These are phyloP conservation scores for Daldinia bambusicola DNA, from an alignment of 495 filamentous ascomycete species.

Conservation along the genomic window DNA sequence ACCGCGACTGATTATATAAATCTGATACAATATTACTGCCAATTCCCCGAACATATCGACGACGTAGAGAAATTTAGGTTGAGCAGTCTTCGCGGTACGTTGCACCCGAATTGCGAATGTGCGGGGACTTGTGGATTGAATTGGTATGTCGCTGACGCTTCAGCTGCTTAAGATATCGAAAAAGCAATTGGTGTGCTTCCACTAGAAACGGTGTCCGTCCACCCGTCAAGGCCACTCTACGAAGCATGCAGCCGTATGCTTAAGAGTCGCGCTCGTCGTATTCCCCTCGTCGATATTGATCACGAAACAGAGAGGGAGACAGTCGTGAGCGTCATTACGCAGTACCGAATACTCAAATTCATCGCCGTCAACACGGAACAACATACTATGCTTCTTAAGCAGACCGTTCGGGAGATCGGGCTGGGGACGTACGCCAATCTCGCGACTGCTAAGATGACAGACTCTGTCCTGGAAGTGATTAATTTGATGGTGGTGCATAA, in stretches of 20 bases:
- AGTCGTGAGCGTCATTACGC: slow-evolving; percentile 95
- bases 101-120: slow-evolving; percentile 13
- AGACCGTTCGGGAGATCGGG: slow-evolving; percentile 83
- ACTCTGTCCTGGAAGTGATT: slow-evolving; percentile 94
- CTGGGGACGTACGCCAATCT: slow-evolving; percentile 86
- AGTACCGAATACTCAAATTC: slow-evolving; percentile 98
- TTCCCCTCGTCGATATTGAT: slow-evolving; percentile 92
- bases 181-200: slow-evolving; percentile 89
- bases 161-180: slow-evolving; percentile 81
- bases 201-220: slow-evolving; percentile 94
- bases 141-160: slow-evolving; percentile 22
- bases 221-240: slow-evolving; percentile 88
- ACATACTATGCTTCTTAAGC: slow-evolving; percentile 88
- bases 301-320: slow-evolving; percentile 93
- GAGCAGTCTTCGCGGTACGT: slow-evolving; percentile 87
- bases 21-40: slow-evolving; percentile 99
- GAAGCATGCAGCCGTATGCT: slow-evolving; percentile 96
- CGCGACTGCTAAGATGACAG: slow-evolving; percentile 87
- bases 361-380: slow-evolving; percentile 93
- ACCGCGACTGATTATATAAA: slow-evolving; percentile 99
- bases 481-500: slow-evolving; percentile 90
- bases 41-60: slow-evolving; percentile 88
- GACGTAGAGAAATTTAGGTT: slow-evolving; percentile 94
- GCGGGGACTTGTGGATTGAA: slow-evolving; percentile 25
- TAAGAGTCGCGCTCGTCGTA: slow-evolving; percentile 88